Conservation (phyloP, 2,329 filamentous ascomycete genomes). For the Amylocarpus encephaloides region DNA sequence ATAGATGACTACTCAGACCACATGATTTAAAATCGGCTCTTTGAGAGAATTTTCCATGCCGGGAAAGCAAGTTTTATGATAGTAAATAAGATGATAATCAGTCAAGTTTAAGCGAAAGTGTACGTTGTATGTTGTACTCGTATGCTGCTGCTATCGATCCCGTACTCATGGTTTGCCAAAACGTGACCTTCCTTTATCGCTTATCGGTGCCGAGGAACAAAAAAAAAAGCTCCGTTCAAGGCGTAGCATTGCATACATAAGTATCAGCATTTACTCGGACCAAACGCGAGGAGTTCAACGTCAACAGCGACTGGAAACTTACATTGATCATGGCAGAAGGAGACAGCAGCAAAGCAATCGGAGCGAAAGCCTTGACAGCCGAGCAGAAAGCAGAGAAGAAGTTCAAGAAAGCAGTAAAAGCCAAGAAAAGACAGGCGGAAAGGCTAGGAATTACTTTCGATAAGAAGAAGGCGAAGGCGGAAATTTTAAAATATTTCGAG, state of each 20-base stretch:
- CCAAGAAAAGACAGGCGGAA: constrained; percentile 20
- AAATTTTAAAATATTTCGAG: constrained; percentile 17
- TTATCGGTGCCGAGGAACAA: constrained; percentile 3
- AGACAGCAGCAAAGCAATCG: constrained; percentile 15
- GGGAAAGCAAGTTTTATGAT: too few species aligned
- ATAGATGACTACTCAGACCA: too few species aligned
- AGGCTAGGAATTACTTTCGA: constrained; percentile 22
- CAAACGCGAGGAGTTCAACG: neutral
- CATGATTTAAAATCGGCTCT: too few species aligned
- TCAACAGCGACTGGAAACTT: constrained; percentile 14
- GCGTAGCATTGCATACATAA: neutral
- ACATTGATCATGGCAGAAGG: constrained; percentile 15
- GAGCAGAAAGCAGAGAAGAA: constrained; percentile 24
- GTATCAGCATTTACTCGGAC: neutral
- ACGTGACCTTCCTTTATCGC: constrained; percentile 2
- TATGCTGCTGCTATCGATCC: too few species aligned
- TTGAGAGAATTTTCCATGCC: too few species aligned
- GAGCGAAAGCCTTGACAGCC: constrained; percentile 17
- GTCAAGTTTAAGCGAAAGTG: too few species aligned
- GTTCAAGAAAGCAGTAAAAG: constrained; percentile 26
- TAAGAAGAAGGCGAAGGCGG: constrained; percentile 19
- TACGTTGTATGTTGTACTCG: too few species aligned
- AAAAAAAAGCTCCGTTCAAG: constrained; percentile 2
- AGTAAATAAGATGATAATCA: too few species aligned
- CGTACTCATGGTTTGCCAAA: neutral